A percentile compares a stretch with the other conserved stretches of the same genome.
These are phyloP conservation scores for Sugiyamaella chiloensis DNA, from an alignment of 805 yeast genomes.

Conservation along the genomic window DNA sequence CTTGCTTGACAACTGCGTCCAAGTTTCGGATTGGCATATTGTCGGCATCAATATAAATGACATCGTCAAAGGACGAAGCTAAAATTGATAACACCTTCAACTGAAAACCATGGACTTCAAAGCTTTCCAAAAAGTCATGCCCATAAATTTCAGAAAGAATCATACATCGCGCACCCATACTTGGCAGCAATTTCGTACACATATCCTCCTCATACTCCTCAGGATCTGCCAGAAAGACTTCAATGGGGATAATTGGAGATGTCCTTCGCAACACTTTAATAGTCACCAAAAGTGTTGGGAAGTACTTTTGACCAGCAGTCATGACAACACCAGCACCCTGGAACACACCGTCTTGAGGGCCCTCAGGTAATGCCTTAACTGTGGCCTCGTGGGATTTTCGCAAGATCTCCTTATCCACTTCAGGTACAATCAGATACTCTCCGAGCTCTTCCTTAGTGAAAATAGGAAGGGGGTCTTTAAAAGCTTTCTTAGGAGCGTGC, in stretches of 20 bases:
- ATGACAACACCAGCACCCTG: slow-evolving; percentile 54
- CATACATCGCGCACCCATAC: slow-evolving; percentile 63
- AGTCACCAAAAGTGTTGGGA: slow-evolving; percentile 66
- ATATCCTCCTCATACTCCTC: slow-evolving; percentile 69
- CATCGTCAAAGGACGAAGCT: slow-evolving; percentile 69
- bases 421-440: slow-evolving; percentile 46
- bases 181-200: slow-evolving; percentile 63
- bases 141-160: slow-evolving; percentile 63
- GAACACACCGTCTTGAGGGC: slow-evolving; percentile 18
- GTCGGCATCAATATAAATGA: slow-evolving; percentile 72
- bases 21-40: slow-evolving; percentile 67
- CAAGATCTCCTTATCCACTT: slow-evolving; percentile 44
- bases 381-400: slow-evolving; percentile 47
- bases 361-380: slow-evolving; percentile 44
- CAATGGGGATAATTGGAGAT: slow-evolving; percentile 73
- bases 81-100: slow-evolving; percentile 66
- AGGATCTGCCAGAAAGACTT: slow-evolving; percentile 70
- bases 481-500: slow-evolving; percentile 33
- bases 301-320: slow-evolving; percentile 79
- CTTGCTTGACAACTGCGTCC: slow-evolving; percentile 53
- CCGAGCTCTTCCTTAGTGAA: slow-evolving; percentile 55
- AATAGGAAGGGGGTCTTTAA: slow-evolving; percentile 31
- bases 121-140: slow-evolving; percentile 43
- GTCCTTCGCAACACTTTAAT: slow-evolving; percentile 61
- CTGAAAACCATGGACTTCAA: slow-evolving; percentile 62